A percentile compares a stretch with the other conserved stretches of the same genome.
These are phyloP conservation scores for Vigna radiata DNA, from an alignment of 306 rosid species.

Conservation along the genomic window DNA sequence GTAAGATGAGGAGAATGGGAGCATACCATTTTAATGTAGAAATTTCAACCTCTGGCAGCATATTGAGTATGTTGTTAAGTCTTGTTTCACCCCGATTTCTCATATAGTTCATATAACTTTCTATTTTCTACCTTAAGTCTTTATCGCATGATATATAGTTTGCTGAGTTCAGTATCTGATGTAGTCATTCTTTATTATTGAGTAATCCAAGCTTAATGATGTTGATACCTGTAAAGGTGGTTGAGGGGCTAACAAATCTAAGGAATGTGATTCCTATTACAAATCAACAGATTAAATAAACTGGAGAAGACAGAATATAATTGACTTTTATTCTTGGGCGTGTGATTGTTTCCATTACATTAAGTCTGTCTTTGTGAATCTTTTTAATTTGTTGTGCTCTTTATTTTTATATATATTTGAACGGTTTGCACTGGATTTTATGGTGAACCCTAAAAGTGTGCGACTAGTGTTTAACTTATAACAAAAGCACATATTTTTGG, in stretches of 20 bases:
- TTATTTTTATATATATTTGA: conserved; percentile 25
- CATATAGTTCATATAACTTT: neutral
- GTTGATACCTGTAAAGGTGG: conserved; percentile 11
- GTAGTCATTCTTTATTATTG: conserved; percentile 30
- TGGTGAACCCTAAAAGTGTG: conserved; percentile 9
- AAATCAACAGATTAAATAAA: conserved; percentile 20
- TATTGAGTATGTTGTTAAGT: conserved; percentile 2
- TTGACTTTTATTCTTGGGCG: conserved; percentile 21
- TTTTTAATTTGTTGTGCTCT: conserved; percentile 20
- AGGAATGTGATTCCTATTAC: conserved; percentile 26
- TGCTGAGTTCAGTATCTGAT: neutral
- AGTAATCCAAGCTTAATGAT: conserved; percentile 9
- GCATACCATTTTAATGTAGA: neutral
- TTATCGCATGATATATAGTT: too few relatives aligned
- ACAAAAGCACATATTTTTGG: neutral
- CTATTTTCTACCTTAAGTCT: conserved; percentile 19
- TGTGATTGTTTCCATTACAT: conserved; percentile 25
- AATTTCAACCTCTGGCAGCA: conserved; percentile 9
- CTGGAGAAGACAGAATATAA: conserved; percentile 16
- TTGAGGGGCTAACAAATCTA: conserved; percentile 4
- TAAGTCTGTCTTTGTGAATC: neutral
- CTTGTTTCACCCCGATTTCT: conserved; percentile 16
- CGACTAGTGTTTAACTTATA: conserved; percentile 22
- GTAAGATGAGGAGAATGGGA: conserved; percentile 6
- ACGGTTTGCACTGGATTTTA: conserved; percentile 1